Conservation (phyloP, 208 protist species). For the Acanthamoeba lenticulata region DNA sequence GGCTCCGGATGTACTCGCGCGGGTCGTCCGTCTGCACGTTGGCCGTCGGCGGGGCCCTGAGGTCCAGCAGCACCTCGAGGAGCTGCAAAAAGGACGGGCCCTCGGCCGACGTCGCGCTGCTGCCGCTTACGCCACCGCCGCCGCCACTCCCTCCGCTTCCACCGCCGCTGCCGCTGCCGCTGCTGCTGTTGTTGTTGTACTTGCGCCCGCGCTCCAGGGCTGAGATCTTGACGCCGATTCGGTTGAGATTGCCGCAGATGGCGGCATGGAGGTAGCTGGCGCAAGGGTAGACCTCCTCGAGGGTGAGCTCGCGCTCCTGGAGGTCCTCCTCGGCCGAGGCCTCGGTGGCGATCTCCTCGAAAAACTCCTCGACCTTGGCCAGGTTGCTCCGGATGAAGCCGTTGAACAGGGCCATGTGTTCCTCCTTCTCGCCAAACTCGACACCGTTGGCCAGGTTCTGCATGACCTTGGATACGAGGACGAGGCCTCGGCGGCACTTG, state of each 20-base stretch:
- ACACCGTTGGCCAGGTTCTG: slow-evolving; percentile 56
- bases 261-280: neutral
- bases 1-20: neutral
- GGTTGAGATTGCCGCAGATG: neutral
- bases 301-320: neutral
- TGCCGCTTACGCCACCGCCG: too few relatives aligned
- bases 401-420: neutral
- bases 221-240: neutral
- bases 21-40: neutral
- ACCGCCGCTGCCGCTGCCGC: too few relatives aligned
- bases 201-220: neutral
- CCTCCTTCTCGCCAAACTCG: slow-evolving; percentile 47
- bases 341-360: neutral
- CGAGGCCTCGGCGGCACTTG: neutral
- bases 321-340: neutral
- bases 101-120: neutral
- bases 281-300: neutral
- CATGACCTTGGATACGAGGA: slow-evolving; percentile 39
- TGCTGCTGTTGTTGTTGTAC: neutral
- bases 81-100: neutral
- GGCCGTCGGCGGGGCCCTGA: neutral
- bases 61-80: neutral
- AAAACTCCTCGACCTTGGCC: neutral
- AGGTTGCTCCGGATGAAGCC: neutral
- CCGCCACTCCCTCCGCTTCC: too few relatives aligned